Conservation (phyloP, 345 rosid genomes). For the Linum trigynum region DNA sequence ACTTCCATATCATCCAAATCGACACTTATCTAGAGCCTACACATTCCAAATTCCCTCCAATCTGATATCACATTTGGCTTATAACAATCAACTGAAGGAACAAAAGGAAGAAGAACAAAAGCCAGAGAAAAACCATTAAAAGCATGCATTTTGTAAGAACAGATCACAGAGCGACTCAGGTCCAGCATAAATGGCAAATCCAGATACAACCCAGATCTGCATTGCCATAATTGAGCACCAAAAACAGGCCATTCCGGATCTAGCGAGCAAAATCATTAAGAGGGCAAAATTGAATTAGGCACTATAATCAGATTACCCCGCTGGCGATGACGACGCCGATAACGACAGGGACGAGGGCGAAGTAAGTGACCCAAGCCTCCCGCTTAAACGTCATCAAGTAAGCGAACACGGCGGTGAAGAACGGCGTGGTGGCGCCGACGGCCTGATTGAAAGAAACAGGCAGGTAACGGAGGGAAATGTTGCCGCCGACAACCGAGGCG, state of each 20-base stretch:
- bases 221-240: too few species aligned
- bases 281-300: background rate
- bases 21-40: too few species aligned
- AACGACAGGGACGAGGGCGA: conserved; percentile 82
- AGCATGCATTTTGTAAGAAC: too few species aligned
- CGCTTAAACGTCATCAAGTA: conserved; percentile 74
- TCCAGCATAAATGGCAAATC: too few species aligned
- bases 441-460: conserved; percentile 94
- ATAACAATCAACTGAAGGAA: background rate
- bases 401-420: conserved; percentile 85
- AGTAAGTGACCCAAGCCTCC: conserved; percentile 85
- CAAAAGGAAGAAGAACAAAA: conserved; percentile 9
- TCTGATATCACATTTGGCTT: background rate
- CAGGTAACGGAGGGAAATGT: conserved; percentile 69
- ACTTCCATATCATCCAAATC: too few species aligned
- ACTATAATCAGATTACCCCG: conserved; percentile 43
- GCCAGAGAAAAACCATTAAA: background rate
- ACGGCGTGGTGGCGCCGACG: conserved; percentile 90
- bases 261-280: background rate
- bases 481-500: conserved; percentile 90
- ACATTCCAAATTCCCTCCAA: too few species aligned
- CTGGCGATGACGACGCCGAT: conserved; percentile 81
- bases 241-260: too few species aligned
- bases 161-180: too few species aligned
- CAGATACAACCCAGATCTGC: too few species aligned